Evolutionary conservation across 2,329 filamentous ascomycete species (phyloP).

Genomic region (Microascus cirrosus): DNA sequence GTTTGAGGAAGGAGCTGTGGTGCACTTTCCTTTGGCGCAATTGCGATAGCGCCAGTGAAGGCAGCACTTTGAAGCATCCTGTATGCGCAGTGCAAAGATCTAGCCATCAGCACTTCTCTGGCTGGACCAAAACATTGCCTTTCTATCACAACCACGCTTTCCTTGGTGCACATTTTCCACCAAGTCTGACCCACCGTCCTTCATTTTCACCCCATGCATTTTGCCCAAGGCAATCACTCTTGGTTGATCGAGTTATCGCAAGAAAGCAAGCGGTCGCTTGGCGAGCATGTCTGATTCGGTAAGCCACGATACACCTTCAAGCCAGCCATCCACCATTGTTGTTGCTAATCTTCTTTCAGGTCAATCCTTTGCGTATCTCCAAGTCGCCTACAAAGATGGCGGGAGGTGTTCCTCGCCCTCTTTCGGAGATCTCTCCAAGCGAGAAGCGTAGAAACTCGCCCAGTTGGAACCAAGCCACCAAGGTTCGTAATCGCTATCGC

Average conservation of each 20-base stretch:
- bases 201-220: neutral
- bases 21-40: neutral
- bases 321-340: neutral
- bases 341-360: constrained; percentile 28
- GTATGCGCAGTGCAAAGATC: neutral
- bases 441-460: constrained; percentile 86
- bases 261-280: neutral
- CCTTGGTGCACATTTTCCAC: neutral
- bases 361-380: constrained; percentile 70
- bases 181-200: neutral
- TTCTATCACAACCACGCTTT: neutral
- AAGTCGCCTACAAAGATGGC: constrained; percentile 60
- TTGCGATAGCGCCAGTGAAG: no score
- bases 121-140: neutral
- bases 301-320: neutral
- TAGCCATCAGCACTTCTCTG: neutral
- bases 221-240: neutral
- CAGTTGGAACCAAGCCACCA: constrained; percentile 68
- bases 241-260: neutral
- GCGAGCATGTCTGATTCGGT: constrained; percentile 4
- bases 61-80: neutral
- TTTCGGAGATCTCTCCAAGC: constrained; percentile 81
- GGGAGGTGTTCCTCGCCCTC: constrained; percentile 55
- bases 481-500: constrained; percentile 38
- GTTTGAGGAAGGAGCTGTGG: neutral